Evolutionary conservation across 2,329 filamentous ascomycete species (phyloP).

Genomic region (Daldinia sp.): DNA sequence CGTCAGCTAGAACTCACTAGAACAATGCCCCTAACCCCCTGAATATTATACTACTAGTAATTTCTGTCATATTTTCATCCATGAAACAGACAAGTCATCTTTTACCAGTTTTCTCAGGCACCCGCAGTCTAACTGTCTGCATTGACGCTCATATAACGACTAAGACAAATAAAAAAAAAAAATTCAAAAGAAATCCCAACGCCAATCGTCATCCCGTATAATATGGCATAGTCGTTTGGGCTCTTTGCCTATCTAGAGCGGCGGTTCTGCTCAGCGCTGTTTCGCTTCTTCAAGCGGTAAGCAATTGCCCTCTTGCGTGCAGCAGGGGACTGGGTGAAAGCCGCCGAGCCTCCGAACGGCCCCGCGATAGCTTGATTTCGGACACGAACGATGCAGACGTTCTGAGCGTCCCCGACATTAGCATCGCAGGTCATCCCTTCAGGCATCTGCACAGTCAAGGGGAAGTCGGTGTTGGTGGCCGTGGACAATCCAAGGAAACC

Average conservation of each 20-base stretch:
- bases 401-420: constrained; percentile 67
- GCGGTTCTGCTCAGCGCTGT: constrained; percentile 42
- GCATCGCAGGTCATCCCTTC: constrained; percentile 74
- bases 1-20: not conserved
- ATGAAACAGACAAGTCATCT: too few relatives aligned
- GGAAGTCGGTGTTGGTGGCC: constrained; percentile 73
- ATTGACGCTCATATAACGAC: not conserved
- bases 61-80: too few relatives aligned
- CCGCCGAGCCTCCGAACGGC: constrained; percentile 75
- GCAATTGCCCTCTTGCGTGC: constrained; percentile 72
- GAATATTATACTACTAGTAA: not conserved
- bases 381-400: constrained; percentile 74
- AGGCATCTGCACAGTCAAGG: constrained; percentile 74
- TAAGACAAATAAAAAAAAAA: not conserved
- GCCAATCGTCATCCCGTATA: not conserved
- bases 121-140: too few relatives aligned
- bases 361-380: constrained; percentile 72
- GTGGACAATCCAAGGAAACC: constrained; percentile 68
- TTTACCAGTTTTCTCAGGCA: too few relatives aligned
- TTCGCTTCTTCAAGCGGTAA: constrained; percentile 59
- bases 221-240: not conserved
- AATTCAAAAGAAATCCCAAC: too few relatives aligned
- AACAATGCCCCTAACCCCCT: not conserved
- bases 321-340: constrained; percentile 70
- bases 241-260: constrained; percentile 34